Conservation (phyloP, 83 land plant genomes). For the Picea engelmannii region DNA sequence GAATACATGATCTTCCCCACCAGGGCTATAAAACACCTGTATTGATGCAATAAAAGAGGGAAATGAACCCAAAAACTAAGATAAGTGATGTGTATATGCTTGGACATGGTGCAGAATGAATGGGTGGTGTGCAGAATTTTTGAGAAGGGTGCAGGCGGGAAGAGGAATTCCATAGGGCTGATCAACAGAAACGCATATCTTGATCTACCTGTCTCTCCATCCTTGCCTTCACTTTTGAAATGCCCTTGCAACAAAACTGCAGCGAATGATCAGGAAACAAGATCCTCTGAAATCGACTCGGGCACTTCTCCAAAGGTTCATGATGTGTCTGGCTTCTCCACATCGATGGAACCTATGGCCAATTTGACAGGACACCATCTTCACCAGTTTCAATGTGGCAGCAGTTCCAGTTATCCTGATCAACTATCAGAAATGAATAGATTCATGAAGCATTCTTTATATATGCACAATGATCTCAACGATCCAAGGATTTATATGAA, state of each 20-base stretch:
- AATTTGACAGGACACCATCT: not conserved
- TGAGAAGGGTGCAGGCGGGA: slow-evolving; percentile 21
- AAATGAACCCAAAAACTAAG: not conserved
- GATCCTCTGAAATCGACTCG: not conserved
- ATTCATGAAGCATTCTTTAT: not conserved
- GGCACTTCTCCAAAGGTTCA: not conserved
- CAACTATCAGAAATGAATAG: not conserved
- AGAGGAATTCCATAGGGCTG: not conserved
- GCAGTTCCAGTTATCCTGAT: not conserved
- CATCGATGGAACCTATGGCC: not conserved
- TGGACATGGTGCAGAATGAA: slow-evolving; percentile 23
- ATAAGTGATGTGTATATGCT: not conserved
- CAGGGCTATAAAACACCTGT: not conserved
- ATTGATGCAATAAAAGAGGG: too few species aligned
- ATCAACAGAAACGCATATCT: slow-evolving; percentile 8
- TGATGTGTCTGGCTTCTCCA: slow-evolving; percentile 7
- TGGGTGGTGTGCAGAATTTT: slow-evolving; percentile 37
- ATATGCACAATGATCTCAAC: too few species aligned
- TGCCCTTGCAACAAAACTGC: not conserved
- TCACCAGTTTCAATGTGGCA: not conserved
- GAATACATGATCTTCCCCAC: too few species aligned
- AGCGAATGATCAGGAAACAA: slow-evolving; percentile 1
- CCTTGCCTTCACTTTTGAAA: slow-evolving; percentile 20
- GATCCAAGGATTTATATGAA: not conserved
- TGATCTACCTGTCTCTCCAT: slow-evolving; percentile 8